Evolutionary conservation across 345 rosid species (phyloP).

Genomic region (Excoecaria agallocha): DNA sequence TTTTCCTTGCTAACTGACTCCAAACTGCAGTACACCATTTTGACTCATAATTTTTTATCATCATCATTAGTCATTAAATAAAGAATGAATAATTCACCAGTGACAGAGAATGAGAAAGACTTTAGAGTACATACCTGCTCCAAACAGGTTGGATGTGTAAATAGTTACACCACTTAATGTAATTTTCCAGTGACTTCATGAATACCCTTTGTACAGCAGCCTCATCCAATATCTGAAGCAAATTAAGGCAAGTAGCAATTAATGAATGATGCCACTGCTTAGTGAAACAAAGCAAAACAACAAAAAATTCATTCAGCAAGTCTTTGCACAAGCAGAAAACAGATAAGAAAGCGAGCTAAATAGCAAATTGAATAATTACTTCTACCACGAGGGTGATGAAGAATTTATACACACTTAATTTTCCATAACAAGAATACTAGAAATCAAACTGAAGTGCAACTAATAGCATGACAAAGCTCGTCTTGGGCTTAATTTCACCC

Average conservation of each 20-base stretch:
- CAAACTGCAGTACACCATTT: slow-evolving; percentile 50
- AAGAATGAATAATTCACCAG: neutral
- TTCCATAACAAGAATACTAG: neutral
- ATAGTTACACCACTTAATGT: slow-evolving; percentile 89
- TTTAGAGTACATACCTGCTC: slow-evolving; percentile 59
- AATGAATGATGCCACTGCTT: neutral
- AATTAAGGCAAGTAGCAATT: slow-evolving; percentile 6
- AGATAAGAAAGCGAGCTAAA: neutral
- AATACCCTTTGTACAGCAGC: slow-evolving; percentile 71
- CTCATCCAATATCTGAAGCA: slow-evolving; percentile 68
- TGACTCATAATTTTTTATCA: slow-evolving; percentile 30
- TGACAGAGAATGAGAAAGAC: slow-evolving; percentile 17
- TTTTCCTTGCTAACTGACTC: slow-evolving; percentile 77
- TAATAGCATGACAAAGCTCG: neutral
- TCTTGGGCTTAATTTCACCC: neutral
- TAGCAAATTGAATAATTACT: neutral
- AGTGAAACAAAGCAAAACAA: neutral
- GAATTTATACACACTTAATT: neutral
- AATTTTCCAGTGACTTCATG: slow-evolving; percentile 78
- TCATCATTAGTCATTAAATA: slow-evolving; percentile 4
- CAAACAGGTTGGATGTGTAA: slow-evolving; percentile 81
- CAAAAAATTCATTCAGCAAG: neutral
- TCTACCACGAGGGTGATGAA: neutral
- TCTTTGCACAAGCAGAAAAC: neutral
- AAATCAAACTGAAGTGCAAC: neutral